These are phyloP conservation scores for Mortierella sp. DNA, from an alignment of 371 early-diverging fungal species.

Conservation along the genomic window DNA sequence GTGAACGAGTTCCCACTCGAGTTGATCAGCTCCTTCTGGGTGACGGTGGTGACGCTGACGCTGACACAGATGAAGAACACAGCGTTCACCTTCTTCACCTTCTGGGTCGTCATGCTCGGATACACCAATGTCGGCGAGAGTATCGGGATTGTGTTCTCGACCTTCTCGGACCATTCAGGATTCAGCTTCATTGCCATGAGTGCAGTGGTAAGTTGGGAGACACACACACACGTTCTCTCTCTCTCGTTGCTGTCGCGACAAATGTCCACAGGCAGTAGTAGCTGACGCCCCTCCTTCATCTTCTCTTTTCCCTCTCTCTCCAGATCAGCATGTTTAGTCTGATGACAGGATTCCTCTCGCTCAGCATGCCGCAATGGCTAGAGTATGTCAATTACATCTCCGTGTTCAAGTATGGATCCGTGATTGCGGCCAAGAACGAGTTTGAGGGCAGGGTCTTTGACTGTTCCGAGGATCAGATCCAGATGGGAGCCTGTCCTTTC, in stretches of 20 bases:
- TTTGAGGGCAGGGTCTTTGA: constrained; percentile 37
- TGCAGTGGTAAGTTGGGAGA: constrained; percentile 43
- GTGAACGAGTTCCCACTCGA: constrained; percentile 28
- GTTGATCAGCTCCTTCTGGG: neutral
- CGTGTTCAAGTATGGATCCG: constrained; percentile 38
- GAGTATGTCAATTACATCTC: constrained; percentile 31
- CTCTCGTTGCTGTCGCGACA: neutral
- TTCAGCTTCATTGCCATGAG: constrained; percentile 49
- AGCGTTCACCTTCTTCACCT: neutral
- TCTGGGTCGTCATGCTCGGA: constrained; percentile 9
- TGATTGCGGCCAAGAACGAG: constrained; percentile 39
- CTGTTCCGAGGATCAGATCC: constrained; percentile 23
- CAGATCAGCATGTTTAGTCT: constrained; percentile 48
- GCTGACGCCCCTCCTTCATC: too few species aligned
- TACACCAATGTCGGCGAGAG: constrained; percentile 19
- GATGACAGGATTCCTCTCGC: constrained; percentile 50
- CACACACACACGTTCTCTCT: too few species aligned
- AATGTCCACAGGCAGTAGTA: neutral
- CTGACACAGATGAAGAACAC: constrained; percentile 1
- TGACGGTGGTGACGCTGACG: neutral
- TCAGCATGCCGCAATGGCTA: constrained; percentile 31
- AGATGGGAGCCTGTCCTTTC: constrained; percentile 28
- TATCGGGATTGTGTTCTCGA: constrained; percentile 24
- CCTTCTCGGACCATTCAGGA: constrained; percentile 41
- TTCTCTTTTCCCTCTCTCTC: neutral